Evolutionary conservation across 2,329 filamentous ascomycete species (phyloP).

Genomic region (Neurospora sp.): DNA sequence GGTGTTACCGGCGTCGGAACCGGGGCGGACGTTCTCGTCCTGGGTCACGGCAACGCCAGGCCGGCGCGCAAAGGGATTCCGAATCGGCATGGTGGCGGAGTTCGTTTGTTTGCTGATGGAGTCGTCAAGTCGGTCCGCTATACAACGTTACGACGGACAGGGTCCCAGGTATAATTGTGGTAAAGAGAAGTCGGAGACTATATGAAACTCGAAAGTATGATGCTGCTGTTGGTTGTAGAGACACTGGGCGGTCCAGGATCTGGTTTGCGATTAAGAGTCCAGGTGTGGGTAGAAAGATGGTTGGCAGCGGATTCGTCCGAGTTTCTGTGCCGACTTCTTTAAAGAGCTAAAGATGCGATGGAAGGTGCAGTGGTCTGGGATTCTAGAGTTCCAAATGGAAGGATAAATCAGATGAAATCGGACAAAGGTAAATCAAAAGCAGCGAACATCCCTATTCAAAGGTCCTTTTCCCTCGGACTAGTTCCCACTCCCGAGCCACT

Average conservation of each 20-base stretch:
- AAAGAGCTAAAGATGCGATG: background rate
- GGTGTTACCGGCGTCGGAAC: conserved; percentile 22
- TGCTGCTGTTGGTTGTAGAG: background rate
- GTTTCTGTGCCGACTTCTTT: background rate
- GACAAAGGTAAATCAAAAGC: background rate
- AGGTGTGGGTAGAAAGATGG: background rate
- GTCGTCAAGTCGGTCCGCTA: background rate
- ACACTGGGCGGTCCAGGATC: background rate
- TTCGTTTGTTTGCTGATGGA: background rate
- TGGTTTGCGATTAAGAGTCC: background rate
- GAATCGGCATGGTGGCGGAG: conserved; percentile 50
- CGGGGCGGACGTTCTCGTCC: conserved; percentile 45
- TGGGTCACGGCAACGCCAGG: conserved; percentile 33
- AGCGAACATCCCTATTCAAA: background rate
- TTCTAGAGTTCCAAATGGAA: background rate
- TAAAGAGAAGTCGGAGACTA: background rate
- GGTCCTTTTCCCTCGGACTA: background rate
- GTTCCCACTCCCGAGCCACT: background rate
- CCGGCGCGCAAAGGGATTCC: conserved; percentile 60
- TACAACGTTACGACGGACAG: background rate
- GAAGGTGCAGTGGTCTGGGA: background rate
- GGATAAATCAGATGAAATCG: background rate
- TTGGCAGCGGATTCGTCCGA: background rate
- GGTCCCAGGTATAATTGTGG: background rate
- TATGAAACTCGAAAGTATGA: background rate